These are phyloP conservation scores for Tetrapyrgos nigripes DNA, from an alignment of 1,284 basidiomycete species.

Conservation along the genomic window DNA sequence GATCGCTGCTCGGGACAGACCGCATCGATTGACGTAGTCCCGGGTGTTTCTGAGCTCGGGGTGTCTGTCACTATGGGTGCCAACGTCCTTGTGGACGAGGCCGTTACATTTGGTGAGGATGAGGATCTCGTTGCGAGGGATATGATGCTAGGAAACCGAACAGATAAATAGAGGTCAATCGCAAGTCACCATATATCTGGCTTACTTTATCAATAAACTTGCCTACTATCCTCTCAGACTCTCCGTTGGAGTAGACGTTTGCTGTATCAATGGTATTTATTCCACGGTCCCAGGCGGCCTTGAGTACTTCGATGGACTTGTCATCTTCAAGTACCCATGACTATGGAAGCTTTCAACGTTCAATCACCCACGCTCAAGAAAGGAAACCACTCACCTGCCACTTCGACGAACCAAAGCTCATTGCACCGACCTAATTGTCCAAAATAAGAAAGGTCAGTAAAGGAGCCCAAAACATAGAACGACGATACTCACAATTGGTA, in stretches of 20 bases:
- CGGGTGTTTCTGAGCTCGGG: slow-evolving; percentile 24
- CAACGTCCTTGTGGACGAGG: too few relatives aligned
- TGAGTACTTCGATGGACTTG: slow-evolving; percentile 22
- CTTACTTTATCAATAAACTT: slow-evolving; percentile 29
- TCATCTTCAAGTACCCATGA: slow-evolving; percentile 22
- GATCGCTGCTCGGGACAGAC: slow-evolving; percentile 49
- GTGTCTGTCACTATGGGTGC: background rate
- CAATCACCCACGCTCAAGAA: background rate
- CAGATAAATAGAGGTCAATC: background rate
- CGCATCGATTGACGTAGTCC: slow-evolving; percentile 50
- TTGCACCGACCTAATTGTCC: slow-evolving; percentile 19
- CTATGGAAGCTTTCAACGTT: background rate
- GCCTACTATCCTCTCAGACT: slow-evolving; percentile 22
- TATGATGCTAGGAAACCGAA: slow-evolving; percentile 49
- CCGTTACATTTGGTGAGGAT: slow-evolving; percentile 52
- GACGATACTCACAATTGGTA: slow-evolving; percentile 38
- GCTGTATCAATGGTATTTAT: slow-evolving; percentile 28
- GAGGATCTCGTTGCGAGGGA: slow-evolving; percentile 60
- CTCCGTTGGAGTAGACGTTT: slow-evolving; percentile 25
- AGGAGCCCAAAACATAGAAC: background rate
- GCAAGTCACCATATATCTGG: too few relatives aligned
- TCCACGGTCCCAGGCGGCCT: slow-evolving; percentile 27
- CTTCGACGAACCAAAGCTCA: slow-evolving; percentile 19
- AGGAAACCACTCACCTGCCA: slow-evolving; percentile 15
- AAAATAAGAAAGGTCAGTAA: background rate